phyloP scores from a whole-genome alignment of 768 basidiomycete genomes.

The Leccinum subgranulosum region DNA sequence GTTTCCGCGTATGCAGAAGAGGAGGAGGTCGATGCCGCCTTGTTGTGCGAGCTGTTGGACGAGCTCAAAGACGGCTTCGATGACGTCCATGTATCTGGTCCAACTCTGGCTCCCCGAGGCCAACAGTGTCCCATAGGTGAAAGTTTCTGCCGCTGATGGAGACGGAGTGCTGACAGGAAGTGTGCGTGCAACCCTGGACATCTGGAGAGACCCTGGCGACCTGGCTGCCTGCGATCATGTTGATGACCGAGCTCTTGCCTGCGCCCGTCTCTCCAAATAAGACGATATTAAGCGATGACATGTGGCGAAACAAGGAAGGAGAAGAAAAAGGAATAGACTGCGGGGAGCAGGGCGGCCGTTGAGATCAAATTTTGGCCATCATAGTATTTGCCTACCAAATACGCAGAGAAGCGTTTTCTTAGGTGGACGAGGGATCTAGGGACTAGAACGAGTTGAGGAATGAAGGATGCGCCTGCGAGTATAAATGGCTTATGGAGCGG shows the following conservation, averaged over 20 bases:
- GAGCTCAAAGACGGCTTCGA: constrained; percentile 28
- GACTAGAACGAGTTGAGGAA: background rate
- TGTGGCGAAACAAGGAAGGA: background rate
- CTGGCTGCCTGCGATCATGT: constrained; percentile 23
- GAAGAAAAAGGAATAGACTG: background rate
- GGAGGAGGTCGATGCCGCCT: constrained; percentile 38
- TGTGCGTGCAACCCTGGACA: constrained; percentile 32
- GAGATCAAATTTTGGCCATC: background rate
- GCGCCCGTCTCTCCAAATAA: constrained; percentile 42
- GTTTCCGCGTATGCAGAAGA: too few relatives aligned
- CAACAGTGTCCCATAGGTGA: constrained; percentile 32
- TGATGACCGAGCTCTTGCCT: constrained; percentile 31
- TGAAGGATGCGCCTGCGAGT: background rate
- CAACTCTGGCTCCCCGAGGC: constrained; percentile 27
- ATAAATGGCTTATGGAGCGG: background rate
- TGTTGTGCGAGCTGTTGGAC: constrained; percentile 28
- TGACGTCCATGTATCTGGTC: constrained; percentile 23
- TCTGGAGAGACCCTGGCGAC: constrained; percentile 21
- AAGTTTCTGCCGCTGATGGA: constrained; percentile 11
- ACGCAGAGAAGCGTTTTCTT: background rate
- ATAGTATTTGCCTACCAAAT: background rate
- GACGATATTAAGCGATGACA: constrained; percentile 33
- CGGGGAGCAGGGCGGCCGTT: too few relatives aligned
- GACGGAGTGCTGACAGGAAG: constrained; percentile 22
- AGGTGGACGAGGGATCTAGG: background rate